phyloP scores from a whole-genome alignment of 371 early-diverging fungal species.

The Zychaea mexicana region DNA sequence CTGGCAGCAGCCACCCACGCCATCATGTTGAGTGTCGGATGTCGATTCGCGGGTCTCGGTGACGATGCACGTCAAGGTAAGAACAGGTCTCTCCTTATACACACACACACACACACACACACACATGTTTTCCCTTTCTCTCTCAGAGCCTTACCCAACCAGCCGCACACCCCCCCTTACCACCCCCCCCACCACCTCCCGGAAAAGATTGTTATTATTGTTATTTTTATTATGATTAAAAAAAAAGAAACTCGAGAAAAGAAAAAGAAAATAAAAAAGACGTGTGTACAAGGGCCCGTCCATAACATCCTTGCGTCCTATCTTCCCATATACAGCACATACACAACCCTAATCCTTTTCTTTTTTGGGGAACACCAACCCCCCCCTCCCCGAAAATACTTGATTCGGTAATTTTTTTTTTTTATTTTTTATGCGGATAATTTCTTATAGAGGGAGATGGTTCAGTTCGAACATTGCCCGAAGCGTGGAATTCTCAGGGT shows the following conservation, averaged over 20 bases:
- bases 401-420: too few species aligned
- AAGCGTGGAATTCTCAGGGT: constrained; percentile 58
- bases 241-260: too few species aligned
- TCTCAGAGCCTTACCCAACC: too few species aligned
- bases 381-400: too few species aligned
- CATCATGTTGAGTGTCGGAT: constrained; percentile 64
- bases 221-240: too few species aligned
- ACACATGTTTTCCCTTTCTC: background rate
- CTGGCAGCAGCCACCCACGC: constrained; percentile 60
- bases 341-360: too few species aligned
- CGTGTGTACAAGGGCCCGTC: too few species aligned
- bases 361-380: too few species aligned
- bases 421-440: background rate
- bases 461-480: constrained; percentile 39
- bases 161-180: background rate
- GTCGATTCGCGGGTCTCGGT: constrained; percentile 62
- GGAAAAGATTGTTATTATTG: too few species aligned
- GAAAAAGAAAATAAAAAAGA: background rate
- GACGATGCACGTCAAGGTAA: constrained; percentile 58
- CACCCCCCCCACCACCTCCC: background rate
- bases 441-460: constrained; percentile 36
- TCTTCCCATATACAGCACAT: too few species aligned
- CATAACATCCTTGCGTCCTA: too few species aligned
- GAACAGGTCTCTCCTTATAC: background rate
- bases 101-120: background rate